A percentile compares a stretch with the other conserved stretches of the same genome.
These are phyloP conservation scores for Colletotrichum gloeosporioides DNA, from an alignment of 2,329 filamentous ascomycete species.

Conservation along the genomic window DNA sequence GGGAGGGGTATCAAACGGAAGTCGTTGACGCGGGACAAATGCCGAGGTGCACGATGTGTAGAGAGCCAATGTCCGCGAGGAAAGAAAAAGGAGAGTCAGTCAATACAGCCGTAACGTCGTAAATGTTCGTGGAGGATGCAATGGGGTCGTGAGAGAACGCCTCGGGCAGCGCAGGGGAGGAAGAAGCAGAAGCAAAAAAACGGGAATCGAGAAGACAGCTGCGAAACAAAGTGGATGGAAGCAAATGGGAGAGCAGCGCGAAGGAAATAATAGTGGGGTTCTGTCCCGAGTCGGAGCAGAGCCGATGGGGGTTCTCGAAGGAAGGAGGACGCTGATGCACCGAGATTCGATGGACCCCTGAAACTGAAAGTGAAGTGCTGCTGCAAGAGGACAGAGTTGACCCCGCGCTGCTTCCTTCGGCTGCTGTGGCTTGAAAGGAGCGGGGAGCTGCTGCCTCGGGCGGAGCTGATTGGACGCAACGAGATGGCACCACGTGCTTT, in stretches of 20 bases:
- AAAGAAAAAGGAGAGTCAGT: slow-evolving; percentile 10
- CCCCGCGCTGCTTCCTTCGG: neutral
- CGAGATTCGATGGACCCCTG: slow-evolving; percentile 12
- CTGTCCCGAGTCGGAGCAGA: slow-evolving; percentile 1
- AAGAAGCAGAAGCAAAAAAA: neutral
- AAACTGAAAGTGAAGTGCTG: neutral
- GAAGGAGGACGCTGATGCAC: neutral
- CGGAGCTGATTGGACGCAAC: neutral
- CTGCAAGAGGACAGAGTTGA: neutral
- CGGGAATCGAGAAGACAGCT: neutral
- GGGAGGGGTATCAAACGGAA: slow-evolving; percentile 12
- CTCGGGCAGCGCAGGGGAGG: neutral
- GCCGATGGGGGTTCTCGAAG: slow-evolving; percentile 3
- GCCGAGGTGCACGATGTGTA: neutral
- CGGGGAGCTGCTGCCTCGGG: neutral
- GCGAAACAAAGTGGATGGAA: neutral
- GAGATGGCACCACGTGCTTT: neutral
- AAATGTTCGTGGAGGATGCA: slow-evolving; percentile 13
- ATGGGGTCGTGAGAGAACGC: slow-evolving; percentile 1
- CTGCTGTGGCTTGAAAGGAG: neutral
- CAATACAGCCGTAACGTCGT: slow-evolving; percentile 22
- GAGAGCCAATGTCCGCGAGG: neutral
- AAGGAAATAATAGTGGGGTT: slow-evolving; percentile 1
- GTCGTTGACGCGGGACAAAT: neutral
- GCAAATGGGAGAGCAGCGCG: neutral